These are phyloP conservation scores for Microdochium bolleyi DNA, from an alignment of 2,329 filamentous ascomycete genomes.

Conservation along the genomic window DNA sequence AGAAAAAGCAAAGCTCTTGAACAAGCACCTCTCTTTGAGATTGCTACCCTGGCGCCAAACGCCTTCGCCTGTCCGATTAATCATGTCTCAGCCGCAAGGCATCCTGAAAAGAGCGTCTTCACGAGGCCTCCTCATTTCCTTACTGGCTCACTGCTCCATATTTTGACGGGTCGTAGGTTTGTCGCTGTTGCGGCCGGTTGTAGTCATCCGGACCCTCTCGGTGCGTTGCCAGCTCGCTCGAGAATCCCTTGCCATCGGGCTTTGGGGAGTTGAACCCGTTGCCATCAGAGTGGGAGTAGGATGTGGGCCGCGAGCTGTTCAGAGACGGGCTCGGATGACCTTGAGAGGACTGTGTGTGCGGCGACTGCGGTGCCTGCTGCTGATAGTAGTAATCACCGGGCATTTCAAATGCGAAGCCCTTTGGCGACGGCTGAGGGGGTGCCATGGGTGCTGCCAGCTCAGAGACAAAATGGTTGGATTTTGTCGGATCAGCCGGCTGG, in stretches of 20 bases:
- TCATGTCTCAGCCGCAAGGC: too few relatives aligned
- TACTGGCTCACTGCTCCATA: constrained; percentile 2
- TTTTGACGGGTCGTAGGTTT: constrained; percentile 8
- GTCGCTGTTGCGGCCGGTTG: constrained; percentile 11
- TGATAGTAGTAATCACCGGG: constrained; percentile 40
- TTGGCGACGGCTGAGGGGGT: constrained; percentile 5
- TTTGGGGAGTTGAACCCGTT: constrained; percentile 27
- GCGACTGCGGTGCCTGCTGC: constrained; percentile 18
- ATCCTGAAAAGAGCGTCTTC: too few relatives aligned
- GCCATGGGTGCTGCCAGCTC: not conserved
- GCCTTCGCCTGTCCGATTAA: too few relatives aligned
- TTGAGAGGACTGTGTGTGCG: constrained; percentile 33
- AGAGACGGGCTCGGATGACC: constrained; percentile 1
- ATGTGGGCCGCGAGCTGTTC: not conserved
- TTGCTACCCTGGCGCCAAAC: too few relatives aligned
- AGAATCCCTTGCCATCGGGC: constrained; percentile 30
- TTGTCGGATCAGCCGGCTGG: constrained; percentile 30
- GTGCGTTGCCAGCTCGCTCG: constrained; percentile 37
- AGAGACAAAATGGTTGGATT: constrained; percentile 3
- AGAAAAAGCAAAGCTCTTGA: too few relatives aligned
- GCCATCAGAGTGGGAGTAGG: not conserved
- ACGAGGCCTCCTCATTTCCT: not conserved
- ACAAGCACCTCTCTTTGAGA: too few relatives aligned
- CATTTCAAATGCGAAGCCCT: constrained; percentile 25
- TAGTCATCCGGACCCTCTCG: constrained; percentile 39